Base-by-base conservation (phyloP, 768 basidiomycete species). In the Leccinum longicurvipes region DNA sequence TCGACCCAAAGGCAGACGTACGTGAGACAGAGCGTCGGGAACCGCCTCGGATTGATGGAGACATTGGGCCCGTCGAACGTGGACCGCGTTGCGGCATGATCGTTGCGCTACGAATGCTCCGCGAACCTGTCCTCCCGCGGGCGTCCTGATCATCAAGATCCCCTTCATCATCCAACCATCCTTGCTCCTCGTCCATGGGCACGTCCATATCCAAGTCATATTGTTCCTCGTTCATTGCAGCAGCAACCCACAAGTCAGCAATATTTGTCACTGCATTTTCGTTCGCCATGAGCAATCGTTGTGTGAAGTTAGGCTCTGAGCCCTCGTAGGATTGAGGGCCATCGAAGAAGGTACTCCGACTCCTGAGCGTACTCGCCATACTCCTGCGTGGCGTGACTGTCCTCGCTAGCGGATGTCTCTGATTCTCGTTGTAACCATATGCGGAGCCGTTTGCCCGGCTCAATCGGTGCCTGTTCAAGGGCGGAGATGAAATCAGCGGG, bases 211-310 rank as follows among this genome's bases (percentile, higher is more conserved):
- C 79, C 17, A 73, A 71, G 57, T 78, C 76, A 57, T 89, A 89
- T 3, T 86, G 85, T 54, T 93, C 86, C 60, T 94, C 93, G 62
- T 96, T 97, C 75, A 96, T 92, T 6, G 96, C 97, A 19, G 95
- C 90, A 5, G 93, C 93, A 50, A 98, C 92, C 97, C 97, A 99
- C 21, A 99, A 76, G 72, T 98, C 96, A 23, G 93, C 91, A 65
- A 99, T 91, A 62, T 88, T 93, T 54, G 92, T 95, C 5, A 94
- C 93, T 12, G 92, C 89, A 62, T 93, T 90, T 72, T 97, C 94
- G 71, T 97, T 97, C 19, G 96, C 96, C 76, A 95, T 85, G 44
- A 96, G 74, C 23, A 96, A 67, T 56, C 92, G 81, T 68, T 96
- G 91, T 0, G 95, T 88, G 61, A 98, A 93, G 63, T 91, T 93